These are phyloP conservation scores for Malus asiatica DNA, from an alignment of 306 rosid species.

Conservation along the genomic window DNA sequence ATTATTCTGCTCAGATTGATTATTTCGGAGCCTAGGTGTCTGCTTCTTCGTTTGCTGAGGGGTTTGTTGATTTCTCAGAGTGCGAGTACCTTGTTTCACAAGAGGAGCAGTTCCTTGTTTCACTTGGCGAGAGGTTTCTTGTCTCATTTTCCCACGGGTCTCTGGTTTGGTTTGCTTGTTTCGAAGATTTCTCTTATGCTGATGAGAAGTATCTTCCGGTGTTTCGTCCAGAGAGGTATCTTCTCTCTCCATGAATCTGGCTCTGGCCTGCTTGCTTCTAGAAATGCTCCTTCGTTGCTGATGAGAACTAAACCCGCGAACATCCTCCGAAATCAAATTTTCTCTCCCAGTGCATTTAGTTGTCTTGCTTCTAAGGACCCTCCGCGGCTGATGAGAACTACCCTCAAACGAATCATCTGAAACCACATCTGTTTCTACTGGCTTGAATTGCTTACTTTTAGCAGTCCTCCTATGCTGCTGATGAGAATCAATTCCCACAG, in stretches of 20 bases:
- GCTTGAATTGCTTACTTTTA: slow-evolving; percentile 29
- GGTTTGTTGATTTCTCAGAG: slow-evolving; percentile 30
- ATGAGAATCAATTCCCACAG: slow-evolving; percentile 19
- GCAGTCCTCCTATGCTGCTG: slow-evolving; percentile 16
- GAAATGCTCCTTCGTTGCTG: slow-evolving; percentile 33
- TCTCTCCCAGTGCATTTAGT: slow-evolving; percentile 15
- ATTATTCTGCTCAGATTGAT: slow-evolving; percentile 31
- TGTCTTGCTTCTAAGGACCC: slow-evolving; percentile 21
- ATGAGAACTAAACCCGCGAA: slow-evolving; percentile 24
- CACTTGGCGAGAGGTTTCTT: slow-evolving; percentile 23
- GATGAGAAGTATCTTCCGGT: slow-evolving; percentile 29
- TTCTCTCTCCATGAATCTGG: slow-evolving; percentile 43
- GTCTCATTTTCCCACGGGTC: slow-evolving; percentile 41
- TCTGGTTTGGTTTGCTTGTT: slow-evolving; percentile 47
- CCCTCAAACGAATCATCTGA: slow-evolving; percentile 38
- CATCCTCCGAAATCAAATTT: slow-evolving; percentile 16
- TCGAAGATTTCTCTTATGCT: slow-evolving; percentile 42
- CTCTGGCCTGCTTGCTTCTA: slow-evolving; percentile 52
- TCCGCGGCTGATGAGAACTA: slow-evolving; percentile 16
- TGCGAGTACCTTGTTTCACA: slow-evolving; percentile 37
- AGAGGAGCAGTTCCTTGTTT: slow-evolving; percentile 38
- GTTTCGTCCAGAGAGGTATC: slow-evolving; percentile 33
- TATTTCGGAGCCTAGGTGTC: slow-evolving; percentile 33
- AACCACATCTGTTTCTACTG: slow-evolving; percentile 19
- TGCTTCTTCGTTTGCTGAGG: slow-evolving; percentile 38